Conservation (phyloP, 495 filamentous ascomycete genomes). For the Pyrenula massariospora region DNA sequence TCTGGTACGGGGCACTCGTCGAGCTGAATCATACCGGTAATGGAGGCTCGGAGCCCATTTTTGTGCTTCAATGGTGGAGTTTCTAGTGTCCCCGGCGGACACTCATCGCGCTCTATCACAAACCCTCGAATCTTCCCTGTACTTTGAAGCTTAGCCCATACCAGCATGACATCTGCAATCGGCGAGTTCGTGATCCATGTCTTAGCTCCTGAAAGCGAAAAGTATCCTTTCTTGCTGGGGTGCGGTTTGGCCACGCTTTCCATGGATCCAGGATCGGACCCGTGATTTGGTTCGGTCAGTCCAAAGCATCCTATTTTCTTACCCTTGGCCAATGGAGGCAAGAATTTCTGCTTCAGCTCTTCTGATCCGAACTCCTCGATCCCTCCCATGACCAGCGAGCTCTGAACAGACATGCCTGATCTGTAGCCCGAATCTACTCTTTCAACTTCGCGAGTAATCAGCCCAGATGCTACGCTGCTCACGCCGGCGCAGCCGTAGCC, state of each 20-base stretch:
- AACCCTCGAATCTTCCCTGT: slow-evolving; percentile 96
- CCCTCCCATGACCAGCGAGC: slow-evolving; percentile 89
- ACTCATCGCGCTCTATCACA: slow-evolving; percentile 67
- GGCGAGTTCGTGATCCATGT: slow-evolving; percentile 99
- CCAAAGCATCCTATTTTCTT: slow-evolving; percentile 86
- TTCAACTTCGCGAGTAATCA: slow-evolving; percentile 94
- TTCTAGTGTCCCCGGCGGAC: slow-evolving; percentile 77
- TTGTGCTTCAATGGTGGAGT: slow-evolving; percentile 93
- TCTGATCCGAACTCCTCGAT: slow-evolving; percentile 85
- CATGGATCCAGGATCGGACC: slow-evolving; percentile 93
- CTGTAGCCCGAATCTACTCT: slow-evolving; percentile 92
- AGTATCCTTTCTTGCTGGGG: slow-evolving; percentile 76
- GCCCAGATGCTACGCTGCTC: slow-evolving; percentile 77
- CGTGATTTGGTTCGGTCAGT: slow-evolving; percentile 94
- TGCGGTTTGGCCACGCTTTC: slow-evolving; percentile 80
- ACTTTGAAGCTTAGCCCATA: slow-evolving; percentile 87
- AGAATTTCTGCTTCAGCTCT: slow-evolving; percentile 81
- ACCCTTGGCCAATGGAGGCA: slow-evolving; percentile 77
- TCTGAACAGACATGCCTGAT: slow-evolving; percentile 93
- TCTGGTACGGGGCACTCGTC: slow-evolving; percentile 79
- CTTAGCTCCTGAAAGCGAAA: slow-evolving; percentile 73
- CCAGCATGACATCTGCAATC: slow-evolving; percentile 78
- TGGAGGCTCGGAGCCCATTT: slow-evolving; percentile 80
- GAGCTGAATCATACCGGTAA: slow-evolving; percentile 97
- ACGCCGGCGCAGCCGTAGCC: slow-evolving; percentile 94